Percentiles rank a stretch among this genome's conserved stretches.
phyloP scores from a whole-genome alignment of 164 flowering plant species.

The Houttuynia cordata region DNA sequence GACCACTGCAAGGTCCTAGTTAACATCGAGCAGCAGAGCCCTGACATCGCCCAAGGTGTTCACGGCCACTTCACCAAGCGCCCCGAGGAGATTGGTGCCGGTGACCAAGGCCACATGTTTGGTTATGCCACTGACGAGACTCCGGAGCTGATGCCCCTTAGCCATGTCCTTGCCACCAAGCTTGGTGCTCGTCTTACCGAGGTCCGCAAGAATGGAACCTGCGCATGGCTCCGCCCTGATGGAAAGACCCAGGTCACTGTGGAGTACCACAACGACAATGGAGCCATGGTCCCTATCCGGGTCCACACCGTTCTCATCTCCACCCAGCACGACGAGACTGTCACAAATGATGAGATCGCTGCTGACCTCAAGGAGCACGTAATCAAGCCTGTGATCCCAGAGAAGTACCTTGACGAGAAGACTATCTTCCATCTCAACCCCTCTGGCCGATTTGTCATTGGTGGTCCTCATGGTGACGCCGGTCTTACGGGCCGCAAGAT shows the following conservation, averaged over 20 bases:
- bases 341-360: conserved; percentile 68
- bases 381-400: conserved; percentile 61
- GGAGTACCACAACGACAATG: conserved; percentile 59
- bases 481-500: conserved; percentile 78
- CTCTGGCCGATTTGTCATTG: conserved; percentile 70
- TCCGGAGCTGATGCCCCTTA: conserved; percentile 67
- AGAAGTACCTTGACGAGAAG: conserved; percentile 67
- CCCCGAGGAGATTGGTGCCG: conserved; percentile 82
- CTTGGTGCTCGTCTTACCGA: conserved; percentile 68
- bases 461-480: conserved; percentile 81
- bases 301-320: conserved; percentile 79
- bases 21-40: conserved; percentile 79
- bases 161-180: conserved; percentile 73
- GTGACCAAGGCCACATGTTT: conserved; percentile 86
- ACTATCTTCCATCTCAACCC: conserved; percentile 83
- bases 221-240: conserved; percentile 67
- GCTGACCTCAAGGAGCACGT: conserved; percentile 74
- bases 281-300: conserved; percentile 72
- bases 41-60: conserved; percentile 83
- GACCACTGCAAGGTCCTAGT: conserved; percentile 78
- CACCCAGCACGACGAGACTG: conserved; percentile 77
- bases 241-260: conserved; percentile 81
- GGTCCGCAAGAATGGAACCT: conserved; percentile 66
- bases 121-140: conserved; percentile 88
- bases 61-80: conserved; percentile 84